Evolutionary conservation across 345 rosid genomes (phyloP), one percentile per base, ranked within the genome.

Genomic region (Eucalyptus polybractea): DNA sequence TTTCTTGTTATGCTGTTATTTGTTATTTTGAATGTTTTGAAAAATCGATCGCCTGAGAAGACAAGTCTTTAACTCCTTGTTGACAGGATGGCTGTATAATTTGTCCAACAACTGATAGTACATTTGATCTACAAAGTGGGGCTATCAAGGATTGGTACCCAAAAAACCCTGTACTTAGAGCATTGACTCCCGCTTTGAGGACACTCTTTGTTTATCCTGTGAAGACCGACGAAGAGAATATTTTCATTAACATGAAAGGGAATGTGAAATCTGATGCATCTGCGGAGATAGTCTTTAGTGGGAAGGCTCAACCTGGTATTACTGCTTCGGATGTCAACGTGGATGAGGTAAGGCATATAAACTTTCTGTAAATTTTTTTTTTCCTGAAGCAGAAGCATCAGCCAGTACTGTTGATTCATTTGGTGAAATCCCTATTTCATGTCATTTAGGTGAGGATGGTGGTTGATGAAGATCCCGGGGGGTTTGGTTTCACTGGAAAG

Each of bases 131-230:
- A 15, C 91, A 88, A 86, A 95, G 94, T 13, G 99, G 99, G 89
- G 97, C 92, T 22, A 93, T 95, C 91, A 92, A 89, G 91, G 99
- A 95, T 86, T 97, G 99, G 99, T 97, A 97, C 88, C 99, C 99
- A 0, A 97, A 97, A 62, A 97, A 96, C 92, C 95, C 98, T 8
- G 99, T 97, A 76, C 94, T 97, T 29, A 94, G 98, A 93, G 96
- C 72, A 86, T 94, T 97, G 69, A 97, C 99, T 44, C 99, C 99
- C 86, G 94, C 98, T 83, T 88, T 97, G 91, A 94, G 98, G 87
- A 89, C 91, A 49, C 93, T 97, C 62, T 97, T n/a, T 90, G 89
- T 94, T 37, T 97, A 92, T 92, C 98, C 97, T 24, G 95, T 93
- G 86, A 97, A 97, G 92, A 90, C 90, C 3, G 97, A 97, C n/a